Base-by-base conservation (phyloP, 768 basidiomycete genomes). In the Xerocomellus dryophilus region DNA sequence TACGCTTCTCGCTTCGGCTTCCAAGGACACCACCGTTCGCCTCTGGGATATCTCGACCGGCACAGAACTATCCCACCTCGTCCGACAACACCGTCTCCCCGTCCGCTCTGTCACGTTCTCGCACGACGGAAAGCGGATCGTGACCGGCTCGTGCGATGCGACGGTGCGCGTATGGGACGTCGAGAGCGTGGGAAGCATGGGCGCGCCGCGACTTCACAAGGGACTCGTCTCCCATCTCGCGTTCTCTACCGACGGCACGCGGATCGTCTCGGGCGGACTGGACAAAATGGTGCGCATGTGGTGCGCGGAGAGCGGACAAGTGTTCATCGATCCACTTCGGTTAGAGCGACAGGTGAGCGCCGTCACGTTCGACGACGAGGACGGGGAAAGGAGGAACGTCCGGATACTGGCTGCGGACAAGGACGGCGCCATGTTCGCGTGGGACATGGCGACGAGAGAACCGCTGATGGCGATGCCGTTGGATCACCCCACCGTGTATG, bases 151-250 rank as follows among this genome's bases (percentile, higher is more conserved):
- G 1, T 32, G 52, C 1, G 70, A 71, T 14, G 39, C 50, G 39
- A 66, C 57, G 5, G 61, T 73, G 29, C 70, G 68, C 32, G 58
- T 71, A 4, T 73, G 70, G 70, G 67, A 73, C 46, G 43, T 62
- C 1, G 62, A 66, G 43, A 65, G 68, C 11, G 61, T 55, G 4
- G 67, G 66, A 23, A 66, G 64, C 27, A 64, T 73, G 51, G 64
- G 54, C 8, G 58, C 47, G n/a, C 20, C 50, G 8, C 54, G 60
- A 0, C 59, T 64, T 0, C 71, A 73, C 58, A 71, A 59, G 8
- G 59, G 61, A 20, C 64, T 63, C 35, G 70, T 71, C 7, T 47
- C 59, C 3, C n/a, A 53, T 39, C 27, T 71, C 4, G 59, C 66
- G 0, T 72, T 72, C 44, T 68, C 68, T 8, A 29, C 49, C 0